A percentile compares a stretch with the other conserved stretches of the same genome.
Conservation (phyloP, 768 basidiomycete species). For the Thelephora ganbajun region DNA sequence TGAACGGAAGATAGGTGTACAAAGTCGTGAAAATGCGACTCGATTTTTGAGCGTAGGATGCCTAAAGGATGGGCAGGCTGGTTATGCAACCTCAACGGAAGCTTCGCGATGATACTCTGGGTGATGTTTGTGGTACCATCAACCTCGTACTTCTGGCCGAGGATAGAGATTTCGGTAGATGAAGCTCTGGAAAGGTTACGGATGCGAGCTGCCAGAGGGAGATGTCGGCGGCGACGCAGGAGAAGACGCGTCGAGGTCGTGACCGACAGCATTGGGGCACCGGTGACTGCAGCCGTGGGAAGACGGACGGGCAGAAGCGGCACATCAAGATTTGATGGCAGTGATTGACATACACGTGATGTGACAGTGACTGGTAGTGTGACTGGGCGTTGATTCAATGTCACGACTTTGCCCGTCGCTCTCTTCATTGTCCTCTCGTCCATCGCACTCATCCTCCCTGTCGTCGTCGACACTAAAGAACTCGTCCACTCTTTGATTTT, state of each 20-base stretch:
- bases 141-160: slow-evolving; percentile 53
- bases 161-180: slow-evolving; percentile 27
- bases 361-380: too few species aligned
- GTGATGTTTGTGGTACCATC: slow-evolving; percentile 81
- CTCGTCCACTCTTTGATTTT: slow-evolving; percentile 22
- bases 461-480: slow-evolving; percentile 23
- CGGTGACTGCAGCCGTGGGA: too few species aligned
- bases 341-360: too few species aligned
- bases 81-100: slow-evolving; percentile 62
- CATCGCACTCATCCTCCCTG: slow-evolving; percentile 11
- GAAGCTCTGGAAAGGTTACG: not conserved
- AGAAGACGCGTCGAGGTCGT: too few species aligned
- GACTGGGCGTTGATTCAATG: too few species aligned
- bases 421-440: not conserved
- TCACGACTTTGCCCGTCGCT: too few species aligned
- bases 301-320: too few species aligned
- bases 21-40: slow-evolving; percentile 70
- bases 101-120: slow-evolving; percentile 70
- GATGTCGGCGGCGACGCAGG: too few species aligned
- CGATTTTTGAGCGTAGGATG: slow-evolving; percentile 74
- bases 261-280: too few species aligned
- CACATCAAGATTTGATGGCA: too few species aligned
- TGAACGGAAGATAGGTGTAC: slow-evolving; percentile 64
- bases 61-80: slow-evolving; percentile 72
- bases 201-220: too few species aligned